These are phyloP conservation scores for Immersiella caudata DNA, from an alignment of 495 filamentous ascomycete genomes.

Conservation along the genomic window DNA sequence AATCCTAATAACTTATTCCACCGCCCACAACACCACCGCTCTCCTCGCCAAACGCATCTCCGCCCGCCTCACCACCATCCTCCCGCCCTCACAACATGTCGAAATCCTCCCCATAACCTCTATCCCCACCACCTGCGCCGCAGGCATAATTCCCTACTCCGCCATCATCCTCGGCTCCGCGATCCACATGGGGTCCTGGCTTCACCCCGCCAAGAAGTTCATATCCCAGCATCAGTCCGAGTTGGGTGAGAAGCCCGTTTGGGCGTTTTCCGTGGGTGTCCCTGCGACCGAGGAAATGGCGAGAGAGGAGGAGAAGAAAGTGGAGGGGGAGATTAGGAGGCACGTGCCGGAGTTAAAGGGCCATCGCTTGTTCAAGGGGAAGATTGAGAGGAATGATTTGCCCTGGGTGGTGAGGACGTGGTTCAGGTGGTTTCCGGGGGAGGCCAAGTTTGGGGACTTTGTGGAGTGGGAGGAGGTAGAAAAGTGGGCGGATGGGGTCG, in stretches of 20 bases:
- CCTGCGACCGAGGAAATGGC: background rate
- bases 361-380: constrained; percentile 9
- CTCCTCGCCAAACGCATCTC: constrained; percentile 13
- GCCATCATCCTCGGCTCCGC: constrained; percentile 15
- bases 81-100: too few relatives aligned
- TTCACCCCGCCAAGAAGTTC: constrained; percentile 9
- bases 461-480: constrained; percentile 18
- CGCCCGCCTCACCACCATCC: constrained; percentile 9
- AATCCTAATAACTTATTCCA: too few relatives aligned
- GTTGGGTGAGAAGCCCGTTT: background rate
- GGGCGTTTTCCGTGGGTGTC: constrained; percentile 16
- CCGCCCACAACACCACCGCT: constrained; percentile 14
- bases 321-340: background rate
- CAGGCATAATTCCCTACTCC: background rate
- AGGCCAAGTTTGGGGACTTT: constrained; percentile 13
- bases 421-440: constrained; percentile 11
- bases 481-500: constrained; percentile 15
- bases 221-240: background rate
- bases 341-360: constrained; percentile 5
- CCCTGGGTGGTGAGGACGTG: constrained; percentile 1
- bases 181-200: constrained; percentile 11
- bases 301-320: constrained; percentile 3
- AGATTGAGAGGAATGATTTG: constrained; percentile 12
- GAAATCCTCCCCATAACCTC: constrained; percentile 1
- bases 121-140: background rate